A percentile compares a stretch with the other conserved stretches of the same genome.
These are phyloP conservation scores for Zangia roseola DNA, from an alignment of 768 basidiomycete genomes.

Conservation along the genomic window DNA sequence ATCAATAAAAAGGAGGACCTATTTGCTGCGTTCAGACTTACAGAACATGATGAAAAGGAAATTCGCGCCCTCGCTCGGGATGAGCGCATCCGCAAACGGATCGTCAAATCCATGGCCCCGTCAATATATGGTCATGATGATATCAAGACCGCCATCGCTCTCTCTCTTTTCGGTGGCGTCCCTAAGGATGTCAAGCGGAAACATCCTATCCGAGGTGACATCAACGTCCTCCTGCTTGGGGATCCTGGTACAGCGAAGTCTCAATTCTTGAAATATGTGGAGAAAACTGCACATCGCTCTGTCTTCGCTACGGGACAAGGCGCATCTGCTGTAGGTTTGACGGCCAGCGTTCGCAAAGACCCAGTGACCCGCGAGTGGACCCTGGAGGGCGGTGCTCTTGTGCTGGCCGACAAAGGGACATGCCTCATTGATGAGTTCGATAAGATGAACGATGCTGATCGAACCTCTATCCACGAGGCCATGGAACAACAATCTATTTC, in stretches of 20 bases:
- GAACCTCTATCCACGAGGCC: conserved; percentile 98
- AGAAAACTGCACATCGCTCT: conserved; percentile 96
- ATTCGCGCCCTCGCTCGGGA: conserved; percentile 87
- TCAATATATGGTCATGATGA: conserved; percentile 99
- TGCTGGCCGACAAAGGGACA: conserved; percentile 97
- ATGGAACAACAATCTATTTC: conserved; percentile 99
- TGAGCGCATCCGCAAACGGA: conserved; percentile 93
- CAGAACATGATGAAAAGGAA: conserved; percentile 94
- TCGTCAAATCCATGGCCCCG: conserved; percentile 97
- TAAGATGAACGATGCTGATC: conserved; percentile 99
- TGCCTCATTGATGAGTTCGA: conserved; percentile 99
- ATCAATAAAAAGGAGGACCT: conserved; percentile 99
- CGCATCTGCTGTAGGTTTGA: conserved; percentile 96
- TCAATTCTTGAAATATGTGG: conserved; percentile 97
- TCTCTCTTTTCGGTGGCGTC: conserved; percentile 93
- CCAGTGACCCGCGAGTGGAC: conserved; percentile 98
- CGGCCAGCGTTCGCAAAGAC: conserved; percentile 98
- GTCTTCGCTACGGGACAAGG: conserved; percentile 99
- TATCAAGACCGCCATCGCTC: conserved; percentile 95
- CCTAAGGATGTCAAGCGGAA: conserved; percentile 96
- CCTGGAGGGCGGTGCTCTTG: conserved; percentile 94
- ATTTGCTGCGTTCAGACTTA: conserved; percentile 96
- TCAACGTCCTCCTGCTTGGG: conserved; percentile 93
- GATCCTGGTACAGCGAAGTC: conserved; percentile 99
- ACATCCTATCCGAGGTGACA: conserved; percentile 94